A percentile compares a stretch with the other conserved stretches of the same genome.
Evolutionary conservation across 345 rosid genomes (phyloP).

Genomic region (Eutrema japonicum): DNA sequence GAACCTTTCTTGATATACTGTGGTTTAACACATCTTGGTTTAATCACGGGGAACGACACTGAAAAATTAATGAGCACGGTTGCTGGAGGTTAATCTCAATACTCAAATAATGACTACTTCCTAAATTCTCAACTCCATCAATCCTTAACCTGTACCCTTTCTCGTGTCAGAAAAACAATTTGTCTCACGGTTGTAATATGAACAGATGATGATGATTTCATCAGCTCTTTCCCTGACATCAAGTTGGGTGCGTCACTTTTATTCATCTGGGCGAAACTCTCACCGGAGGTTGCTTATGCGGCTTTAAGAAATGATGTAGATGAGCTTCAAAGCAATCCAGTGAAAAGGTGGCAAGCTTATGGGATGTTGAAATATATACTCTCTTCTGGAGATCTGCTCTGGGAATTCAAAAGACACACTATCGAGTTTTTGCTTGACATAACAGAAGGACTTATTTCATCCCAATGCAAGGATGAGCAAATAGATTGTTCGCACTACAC

Average conservation of each 20-base stretch:
- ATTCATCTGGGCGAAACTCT: slow-evolving; percentile 62
- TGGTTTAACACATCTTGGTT: slow-evolving; percentile 65
- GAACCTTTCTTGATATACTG: slow-evolving; percentile 57
- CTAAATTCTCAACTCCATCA: slow-evolving; percentile 20
- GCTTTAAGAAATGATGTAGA: slow-evolving; percentile 49
- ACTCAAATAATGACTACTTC: slow-evolving; percentile 11
- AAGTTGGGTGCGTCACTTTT: slow-evolving; percentile 80
- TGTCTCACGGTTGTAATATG: slow-evolving; percentile 22
- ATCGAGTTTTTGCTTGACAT: slow-evolving; percentile 71
- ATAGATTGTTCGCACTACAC: slow-evolving; percentile 58
- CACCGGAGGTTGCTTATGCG: slow-evolving; percentile 54
- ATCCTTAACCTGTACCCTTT: slow-evolving; percentile 17
- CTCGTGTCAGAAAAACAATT: slow-evolving; percentile 7
- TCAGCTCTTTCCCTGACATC: slow-evolving; percentile 52
- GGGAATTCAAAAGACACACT: slow-evolving; percentile 71
- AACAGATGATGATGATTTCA: slow-evolving; percentile 60
- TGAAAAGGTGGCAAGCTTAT: slow-evolving; percentile 76
- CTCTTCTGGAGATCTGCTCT: slow-evolving; percentile 57
- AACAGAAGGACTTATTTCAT: slow-evolving; percentile 49
- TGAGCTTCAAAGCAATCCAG: slow-evolving; percentile 61
- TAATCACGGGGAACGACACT: slow-evolving; percentile 65
- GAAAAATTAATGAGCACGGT: slow-evolving; percentile 50
- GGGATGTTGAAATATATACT: slow-evolving; percentile 75
- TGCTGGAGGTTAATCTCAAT: slow-evolving; percentile 52
- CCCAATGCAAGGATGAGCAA: slow-evolving; percentile 43